phyloP scores from a whole-genome alignment of 306 rosid species.

The Datisca glomerata region DNA sequence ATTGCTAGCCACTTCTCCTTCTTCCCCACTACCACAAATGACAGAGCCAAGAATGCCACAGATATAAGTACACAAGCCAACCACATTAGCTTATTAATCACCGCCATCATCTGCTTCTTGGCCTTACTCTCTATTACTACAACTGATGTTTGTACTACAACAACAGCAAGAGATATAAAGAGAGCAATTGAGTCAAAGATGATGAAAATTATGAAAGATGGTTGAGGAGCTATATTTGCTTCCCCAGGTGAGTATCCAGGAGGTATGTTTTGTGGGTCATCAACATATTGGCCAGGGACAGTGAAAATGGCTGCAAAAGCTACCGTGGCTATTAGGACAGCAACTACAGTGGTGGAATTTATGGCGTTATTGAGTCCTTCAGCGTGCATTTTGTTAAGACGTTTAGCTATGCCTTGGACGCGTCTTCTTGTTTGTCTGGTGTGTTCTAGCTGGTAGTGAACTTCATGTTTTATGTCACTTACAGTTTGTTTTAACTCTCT shows the following conservation, averaged over 20 bases:
- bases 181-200: constrained; percentile 79
- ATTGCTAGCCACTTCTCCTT: constrained; percentile 68
- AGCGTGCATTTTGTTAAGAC: constrained; percentile 77
- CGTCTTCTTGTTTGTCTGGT: constrained; percentile 89
- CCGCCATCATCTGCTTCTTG: constrained; percentile 97
- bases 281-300: constrained; percentile 84
- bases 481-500: constrained; percentile 87
- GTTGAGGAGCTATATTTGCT: constrained; percentile 65
- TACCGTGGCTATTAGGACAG: constrained; percentile 92
- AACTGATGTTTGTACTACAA: constrained; percentile 90
- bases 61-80: constrained; percentile 77
- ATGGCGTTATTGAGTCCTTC: constrained; percentile 98
- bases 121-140: constrained; percentile 95
- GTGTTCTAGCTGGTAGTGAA: constrained; percentile 86
- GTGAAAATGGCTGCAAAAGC: constrained; percentile 94
- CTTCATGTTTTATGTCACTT: constrained; percentile 91
- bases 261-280: constrained; percentile 38
- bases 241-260: constrained; percentile 61
- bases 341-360: constrained; percentile 89
- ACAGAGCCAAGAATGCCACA: constrained; percentile 74
- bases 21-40: constrained; percentile 82
- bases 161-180: constrained; percentile 88
- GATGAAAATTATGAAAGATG: constrained; percentile 60
- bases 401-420: constrained; percentile 93
- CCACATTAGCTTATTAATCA: constrained; percentile 98